Base-by-base conservation (phyloP, 2,329 filamentous ascomycete species). In the Ceratocystis ficicola region DNA sequence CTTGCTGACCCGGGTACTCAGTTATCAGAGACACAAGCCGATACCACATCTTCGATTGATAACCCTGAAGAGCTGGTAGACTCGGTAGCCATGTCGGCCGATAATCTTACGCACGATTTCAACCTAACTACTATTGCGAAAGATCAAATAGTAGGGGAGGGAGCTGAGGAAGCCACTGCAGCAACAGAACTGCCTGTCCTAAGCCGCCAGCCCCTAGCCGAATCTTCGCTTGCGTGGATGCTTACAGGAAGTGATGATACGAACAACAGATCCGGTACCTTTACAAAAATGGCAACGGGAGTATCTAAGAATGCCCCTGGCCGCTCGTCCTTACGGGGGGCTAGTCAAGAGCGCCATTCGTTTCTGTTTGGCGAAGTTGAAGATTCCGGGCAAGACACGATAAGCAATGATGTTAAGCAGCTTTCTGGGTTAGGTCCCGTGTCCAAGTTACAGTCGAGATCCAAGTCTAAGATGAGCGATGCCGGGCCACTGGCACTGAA, bases 161-260 rank as follows among this genome's bases (percentile, higher is more conserved):
- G 50, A 59, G 20, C 5, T 8, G 44, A 5, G 12, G 36, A 50
- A 8, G n/a, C 3, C 20, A 20, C 32, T 17, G 20, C 10, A 15
- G 25, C 55, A 20, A 25, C 20, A 12, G 44, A 41, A 20, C 41
- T 59, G 2, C 67, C 81, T 1, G 80, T 84, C 17, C 83, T 83
- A 0, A 83, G 83, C 22, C 80, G 86, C 25, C 87, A 86, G 2
- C 83, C 81, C 0, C 78, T 90, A 44, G 86, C 86, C 0, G 86
- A 89, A 69, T 90, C 88, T 6, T 87, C 86, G 3, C 91, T 90
- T 73, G 86, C 87, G 1, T 90, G 86, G 86, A 91, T 91, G 87
- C 78, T 91, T 1, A 85, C 86, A 69, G 81, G 81, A 2, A 50
- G 41, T 12, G 80, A 82, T 69, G 72, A 77, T 65, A 73, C 76